Base-by-base conservation (phyloP, 2,329 filamentous ascomycete genomes). In the Plenodomus biglobosus region DNA sequence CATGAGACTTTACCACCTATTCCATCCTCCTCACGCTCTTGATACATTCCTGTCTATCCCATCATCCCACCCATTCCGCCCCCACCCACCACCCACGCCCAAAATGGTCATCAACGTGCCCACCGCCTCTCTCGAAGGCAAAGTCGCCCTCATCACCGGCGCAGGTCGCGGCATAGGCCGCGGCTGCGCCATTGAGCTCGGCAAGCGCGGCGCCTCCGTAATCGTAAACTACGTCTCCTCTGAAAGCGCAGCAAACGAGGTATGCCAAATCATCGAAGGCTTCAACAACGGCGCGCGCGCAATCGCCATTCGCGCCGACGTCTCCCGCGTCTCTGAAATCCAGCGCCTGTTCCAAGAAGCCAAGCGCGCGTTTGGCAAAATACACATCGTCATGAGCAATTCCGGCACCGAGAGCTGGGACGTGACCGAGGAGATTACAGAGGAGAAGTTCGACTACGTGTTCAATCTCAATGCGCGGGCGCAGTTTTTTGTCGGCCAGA, bases 401-500 rank as follows among this genome's bases (percentile, higher is more conserved):
- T 73, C 72, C 16, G 79, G 85, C 40, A 84, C 85, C 45, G 85
- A 87, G 65, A 80, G 77, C 38, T 87, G 86, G 77, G 83, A 85
- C 53, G 83, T 85, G 71, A 80, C 85, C 50, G 82, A 85, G 74
- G 83, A 87, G 60, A 84, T 87, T 49, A 78, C 82, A 3, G 82
- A 85, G 68, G 85, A 87, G 75, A 85, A 87, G 72, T 88, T 83
- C 67, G 85, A 88, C 69, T 83, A 85, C 53, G 84, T 87, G 56
- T 86, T 88, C 76, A 78, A 76, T 74, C 73, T 87, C 68, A 88
- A 88, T 73, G 80, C 85, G 6, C 76, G 84, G 8, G 85, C 84
- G 39, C 85, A 90, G 73, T 90, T 90, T 78, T 90, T 90, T 70
- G 86, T 90, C 43, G 87, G 86, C 17, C 85, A 89, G 74, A 84